These are phyloP conservation scores for Lasiosphaeris hirsuta DNA, from an alignment of 495 filamentous ascomycete species.

Conservation along the genomic window DNA sequence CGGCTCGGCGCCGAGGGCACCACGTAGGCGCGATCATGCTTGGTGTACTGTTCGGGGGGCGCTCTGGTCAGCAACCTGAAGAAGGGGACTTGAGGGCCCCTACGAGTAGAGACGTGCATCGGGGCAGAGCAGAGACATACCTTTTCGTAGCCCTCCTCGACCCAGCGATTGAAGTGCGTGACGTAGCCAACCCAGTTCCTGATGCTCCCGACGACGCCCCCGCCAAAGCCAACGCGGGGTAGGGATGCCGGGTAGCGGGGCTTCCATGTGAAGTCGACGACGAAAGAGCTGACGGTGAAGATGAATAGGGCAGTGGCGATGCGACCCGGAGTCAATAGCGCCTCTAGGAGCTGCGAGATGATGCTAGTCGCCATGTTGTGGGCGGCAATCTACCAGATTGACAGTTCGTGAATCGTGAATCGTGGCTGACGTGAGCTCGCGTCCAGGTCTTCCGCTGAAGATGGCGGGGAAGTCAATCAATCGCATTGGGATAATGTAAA, in stretches of 20 bases:
- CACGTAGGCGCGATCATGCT: slow-evolving; percentile 30
- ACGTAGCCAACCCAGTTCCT: slow-evolving; percentile 31
- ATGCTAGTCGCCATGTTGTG: slow-evolving; percentile 18
- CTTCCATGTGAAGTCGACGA: slow-evolving; percentile 32
- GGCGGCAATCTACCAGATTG: not conserved
- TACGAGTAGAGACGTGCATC: not conserved
- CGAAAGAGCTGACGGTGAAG: slow-evolving; percentile 29
- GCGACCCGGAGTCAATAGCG: slow-evolving; percentile 27
- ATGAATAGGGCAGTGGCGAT: slow-evolving; percentile 15
- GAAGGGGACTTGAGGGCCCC: too few species aligned
- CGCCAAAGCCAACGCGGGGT: slow-evolving; percentile 31
- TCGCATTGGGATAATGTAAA: too few species aligned
- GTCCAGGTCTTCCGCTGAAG: too few species aligned
- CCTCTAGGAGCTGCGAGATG: slow-evolving; percentile 27
- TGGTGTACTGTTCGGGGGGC: slow-evolving; percentile 24
- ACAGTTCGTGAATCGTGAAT: not conserved
- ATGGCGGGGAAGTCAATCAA: too few species aligned
- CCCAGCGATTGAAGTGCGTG: slow-evolving; percentile 29
- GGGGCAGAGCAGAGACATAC: slow-evolving; percentile 4
- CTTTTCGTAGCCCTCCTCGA: slow-evolving; percentile 35
- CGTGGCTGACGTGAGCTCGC: too few species aligned
- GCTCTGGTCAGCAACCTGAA: slow-evolving; percentile 1
- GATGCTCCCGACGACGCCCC: slow-evolving; percentile 25
- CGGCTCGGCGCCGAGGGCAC: slow-evolving; percentile 29
- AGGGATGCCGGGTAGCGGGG: slow-evolving; percentile 32